phyloP scores from a whole-genome alignment of 805 yeast species.

The Yarrowia sp. region DNA sequence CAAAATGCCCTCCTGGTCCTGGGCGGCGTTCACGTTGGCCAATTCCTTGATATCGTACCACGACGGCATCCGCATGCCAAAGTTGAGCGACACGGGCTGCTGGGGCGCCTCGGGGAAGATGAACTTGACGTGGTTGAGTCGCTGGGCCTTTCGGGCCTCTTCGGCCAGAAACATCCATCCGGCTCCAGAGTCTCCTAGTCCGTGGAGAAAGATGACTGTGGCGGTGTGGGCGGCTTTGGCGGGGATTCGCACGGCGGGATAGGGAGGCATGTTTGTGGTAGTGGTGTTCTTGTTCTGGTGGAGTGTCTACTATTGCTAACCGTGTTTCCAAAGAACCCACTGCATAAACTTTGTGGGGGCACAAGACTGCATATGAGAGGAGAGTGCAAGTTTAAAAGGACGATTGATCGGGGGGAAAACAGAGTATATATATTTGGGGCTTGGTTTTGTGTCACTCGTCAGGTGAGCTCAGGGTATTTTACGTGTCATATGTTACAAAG shows the following conservation, averaged over 20 bases:
- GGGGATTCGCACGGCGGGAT: constrained; percentile 34
- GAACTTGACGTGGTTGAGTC: constrained; percentile 58
- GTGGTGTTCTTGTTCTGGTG: too few species aligned
- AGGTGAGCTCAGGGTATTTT: too few species aligned
- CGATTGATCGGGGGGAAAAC: too few species aligned
- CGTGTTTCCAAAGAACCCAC: neutral
- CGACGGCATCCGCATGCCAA: constrained; percentile 65
- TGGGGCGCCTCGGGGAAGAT: constrained; percentile 90
- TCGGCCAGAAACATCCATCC: constrained; percentile 88
- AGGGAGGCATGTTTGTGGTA: constrained; percentile 5
- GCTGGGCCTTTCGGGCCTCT: constrained; percentile 44
- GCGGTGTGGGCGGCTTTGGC: constrained; percentile 50
- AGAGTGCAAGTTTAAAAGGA: neutral
- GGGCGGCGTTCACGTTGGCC: constrained; percentile 34
- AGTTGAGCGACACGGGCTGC: constrained; percentile 63
- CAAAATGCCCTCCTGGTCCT: constrained; percentile 42
- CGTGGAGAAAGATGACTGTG: constrained; percentile 76
- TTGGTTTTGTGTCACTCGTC: too few species aligned
- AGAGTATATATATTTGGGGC: too few species aligned
- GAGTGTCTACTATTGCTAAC: neutral
- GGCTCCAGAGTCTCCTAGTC: constrained; percentile 84
- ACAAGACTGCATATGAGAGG: neutral
- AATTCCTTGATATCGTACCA: constrained; percentile 76
- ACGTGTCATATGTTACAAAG: too few species aligned
- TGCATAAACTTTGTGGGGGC: constrained; percentile 7